These are phyloP conservation scores for Emergomyces pasteurianus DNA, from an alignment of 2,329 filamentous ascomycete species.

Conservation along the genomic window DNA sequence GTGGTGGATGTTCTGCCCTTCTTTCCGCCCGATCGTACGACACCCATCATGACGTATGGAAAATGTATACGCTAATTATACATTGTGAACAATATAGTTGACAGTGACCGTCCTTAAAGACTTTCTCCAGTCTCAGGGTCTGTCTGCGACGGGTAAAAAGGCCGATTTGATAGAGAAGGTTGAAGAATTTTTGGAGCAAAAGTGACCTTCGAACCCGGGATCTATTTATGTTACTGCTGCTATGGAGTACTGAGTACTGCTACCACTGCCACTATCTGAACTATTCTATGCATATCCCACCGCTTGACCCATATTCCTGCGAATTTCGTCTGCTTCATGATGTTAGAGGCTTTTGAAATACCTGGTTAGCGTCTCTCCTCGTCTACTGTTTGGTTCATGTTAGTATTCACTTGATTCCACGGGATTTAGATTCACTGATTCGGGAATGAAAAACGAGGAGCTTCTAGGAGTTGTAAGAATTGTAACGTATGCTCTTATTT, in stretches of 20 bases:
- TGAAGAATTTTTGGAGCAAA: conserved; percentile 37
- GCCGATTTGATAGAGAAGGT: conserved; percentile 39
- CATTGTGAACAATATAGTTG: conserved; percentile 20
- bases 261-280: neutral
- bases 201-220: conserved; percentile 14
- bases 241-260: neutral
- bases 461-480: neutral
- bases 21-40: too few species aligned
- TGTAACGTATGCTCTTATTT: neutral
- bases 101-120: conserved; percentile 37
- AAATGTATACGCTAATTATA: too few species aligned
- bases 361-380: neutral
- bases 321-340: neutral
- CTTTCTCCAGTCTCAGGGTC: conserved; percentile 33
- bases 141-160: conserved; percentile 36
- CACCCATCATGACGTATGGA: too few species aligned
- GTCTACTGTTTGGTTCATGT: neutral
- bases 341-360: neutral
- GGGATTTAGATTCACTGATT: neutral
- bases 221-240: too few species aligned
- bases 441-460: neutral
- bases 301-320: neutral
- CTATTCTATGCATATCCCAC: neutral
- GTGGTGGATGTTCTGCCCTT: too few species aligned
- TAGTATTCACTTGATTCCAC: neutral